Conservation (phyloP, 202 grass and related monocot species). For the Brachypodium distachyon region DNA sequence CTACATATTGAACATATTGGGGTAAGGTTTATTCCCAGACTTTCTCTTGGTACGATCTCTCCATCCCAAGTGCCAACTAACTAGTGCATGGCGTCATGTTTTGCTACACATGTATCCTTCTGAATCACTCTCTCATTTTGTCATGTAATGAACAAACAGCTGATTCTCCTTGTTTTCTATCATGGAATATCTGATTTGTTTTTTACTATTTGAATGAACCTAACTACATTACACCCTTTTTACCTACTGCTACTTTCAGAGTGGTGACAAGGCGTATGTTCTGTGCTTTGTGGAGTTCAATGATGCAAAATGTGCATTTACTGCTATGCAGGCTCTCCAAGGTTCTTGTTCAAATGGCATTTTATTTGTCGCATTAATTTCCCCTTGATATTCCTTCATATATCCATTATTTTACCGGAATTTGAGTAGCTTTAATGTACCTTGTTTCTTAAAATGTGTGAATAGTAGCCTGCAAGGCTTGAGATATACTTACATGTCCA, state of each 20-base stretch:
- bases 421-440: background rate
- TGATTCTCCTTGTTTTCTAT: background rate
- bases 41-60: background rate
- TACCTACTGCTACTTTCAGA: slow-evolving; percentile 32
- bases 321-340: slow-evolving; percentile 49
- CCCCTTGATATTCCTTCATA: background rate
- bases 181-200: background rate
- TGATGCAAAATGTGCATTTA: slow-evolving; percentile 39
- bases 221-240: background rate
- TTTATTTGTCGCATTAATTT: background rate
- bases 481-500: background rate
- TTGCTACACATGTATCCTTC: background rate
- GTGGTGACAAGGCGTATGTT: slow-evolving; percentile 67
- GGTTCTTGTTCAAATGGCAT: slow-evolving; percentile 31
- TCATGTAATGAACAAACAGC: background rate
- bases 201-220: background rate
- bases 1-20: background rate
- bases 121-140: background rate
- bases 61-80: background rate
- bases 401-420: background rate
- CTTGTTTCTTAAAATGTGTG: background rate
- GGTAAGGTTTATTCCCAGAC: background rate
- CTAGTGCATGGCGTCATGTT: background rate
- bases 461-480: background rate
- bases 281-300: slow-evolving; percentile 90